Evolutionary conservation across 192 early-diverging fungal genomes (phyloP), one percentile per base, ranked within the genome.

Genomic region (Rhizophagus sp.): DNA sequence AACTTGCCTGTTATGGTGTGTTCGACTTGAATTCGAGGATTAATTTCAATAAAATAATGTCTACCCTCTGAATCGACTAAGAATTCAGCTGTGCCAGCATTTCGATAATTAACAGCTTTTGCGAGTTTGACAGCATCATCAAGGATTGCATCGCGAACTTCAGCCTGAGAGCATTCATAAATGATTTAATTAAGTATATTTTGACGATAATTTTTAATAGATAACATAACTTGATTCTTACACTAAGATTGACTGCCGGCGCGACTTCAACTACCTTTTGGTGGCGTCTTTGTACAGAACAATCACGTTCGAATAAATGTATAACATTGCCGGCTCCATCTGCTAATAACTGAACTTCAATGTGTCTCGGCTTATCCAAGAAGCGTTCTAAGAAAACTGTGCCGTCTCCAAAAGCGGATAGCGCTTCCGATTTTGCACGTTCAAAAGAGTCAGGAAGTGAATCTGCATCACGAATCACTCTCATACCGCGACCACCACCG

Each of bases 41-140:
- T 98, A 81, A 98, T 95, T 87, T 99, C 97, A 75, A 99, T 97
- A 79, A 99, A 99, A 90, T 98, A 99, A 88, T 97, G 92, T 66
- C 90, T 89, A 81, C 93, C 91, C 75, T 96, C 88, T 67, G 84
- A 79, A 82, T 98, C 97, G 1, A 97, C 95, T 78, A 99, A 89
- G 88, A 98, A 99, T 84, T 99, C 97, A 49, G 95, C 97, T 0
- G 97, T 99, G 76, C 97, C 97, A 25, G 97, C 97, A 84, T 97
- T 98, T 84, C 93, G 89, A 89, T 99, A 99, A 80, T 92, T 91
- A 75, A 94, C 94, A 74, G 88, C 85, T 79, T 93, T 91, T 50
- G 97, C 96, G 76, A 99, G 89, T 87, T 94, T 96, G 83, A 97
- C 90, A 11, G 97, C 97, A 87, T 97, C 96, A 27, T 86, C 89